Evolutionary conservation across 371 early-diverging fungal genomes (phyloP).

Genomic region (Apophysomyces variabilis): DNA sequence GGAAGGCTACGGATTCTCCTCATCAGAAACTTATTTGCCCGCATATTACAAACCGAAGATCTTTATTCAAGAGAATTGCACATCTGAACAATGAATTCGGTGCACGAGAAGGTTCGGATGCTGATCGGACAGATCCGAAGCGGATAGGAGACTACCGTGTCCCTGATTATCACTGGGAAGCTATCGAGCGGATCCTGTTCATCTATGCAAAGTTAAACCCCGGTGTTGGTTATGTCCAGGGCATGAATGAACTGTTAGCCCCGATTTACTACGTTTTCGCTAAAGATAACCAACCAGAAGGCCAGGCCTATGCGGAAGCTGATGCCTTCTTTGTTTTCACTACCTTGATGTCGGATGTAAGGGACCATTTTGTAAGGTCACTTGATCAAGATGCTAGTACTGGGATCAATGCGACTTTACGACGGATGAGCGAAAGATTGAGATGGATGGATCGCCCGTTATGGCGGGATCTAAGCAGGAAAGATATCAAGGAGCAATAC

Average conservation of each 20-base stretch:
- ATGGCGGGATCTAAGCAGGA: slow-evolving; percentile 66
- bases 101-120: slow-evolving; percentile 39
- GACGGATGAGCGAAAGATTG: slow-evolving; percentile 63
- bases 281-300: slow-evolving; percentile 53
- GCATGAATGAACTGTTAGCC: slow-evolving; percentile 89
- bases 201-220: slow-evolving; percentile 86
- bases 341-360: slow-evolving; percentile 69
- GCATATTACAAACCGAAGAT: slow-evolving; percentile 62
- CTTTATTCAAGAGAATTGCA: slow-evolving; percentile 68
- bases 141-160: slow-evolving; percentile 28
- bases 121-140: slow-evolving; percentile 11
- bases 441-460: slow-evolving; percentile 64
- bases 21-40: slow-evolving; percentile 54
- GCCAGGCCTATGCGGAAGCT: slow-evolving; percentile 82
- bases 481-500: slow-evolving; percentile 77
- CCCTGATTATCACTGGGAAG: slow-evolving; percentile 84
- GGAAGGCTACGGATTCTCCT: background rate
- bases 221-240: slow-evolving; percentile 89
- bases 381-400: slow-evolving; percentile 64
- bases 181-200: slow-evolving; percentile 80
- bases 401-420: slow-evolving; percentile 68
- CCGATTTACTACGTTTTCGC: slow-evolving; percentile 87
- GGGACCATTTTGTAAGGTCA: slow-evolving; percentile 83
- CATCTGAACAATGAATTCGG: slow-evolving; percentile 68
- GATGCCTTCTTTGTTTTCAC: slow-evolving; percentile 86